Evolutionary conservation across 116 monocot genomes (phyloP).

Genomic region (Cymodocea nodosa): DNA sequence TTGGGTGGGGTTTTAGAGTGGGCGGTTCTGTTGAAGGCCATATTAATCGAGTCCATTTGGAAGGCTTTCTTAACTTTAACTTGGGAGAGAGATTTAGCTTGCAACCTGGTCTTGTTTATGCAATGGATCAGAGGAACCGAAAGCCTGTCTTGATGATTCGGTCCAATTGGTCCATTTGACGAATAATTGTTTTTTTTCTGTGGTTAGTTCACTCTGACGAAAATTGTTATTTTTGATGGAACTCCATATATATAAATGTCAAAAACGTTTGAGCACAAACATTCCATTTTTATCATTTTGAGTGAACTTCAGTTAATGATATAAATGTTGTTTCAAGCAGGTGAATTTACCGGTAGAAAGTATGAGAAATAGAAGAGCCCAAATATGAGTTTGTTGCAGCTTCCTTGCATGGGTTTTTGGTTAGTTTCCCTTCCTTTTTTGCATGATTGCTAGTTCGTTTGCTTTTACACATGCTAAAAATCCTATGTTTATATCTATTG

Average conservation of each 20-base stretch:
- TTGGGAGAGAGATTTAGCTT: constrained; percentile 51
- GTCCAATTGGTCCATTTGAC: constrained; percentile 68
- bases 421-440: not conserved
- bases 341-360: no score
- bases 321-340: not conserved
- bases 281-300: no score
- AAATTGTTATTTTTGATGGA: no score
- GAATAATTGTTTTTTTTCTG: not conserved
- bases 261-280: no score
- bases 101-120: constrained; percentile 60
- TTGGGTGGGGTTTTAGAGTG: constrained; percentile 73
- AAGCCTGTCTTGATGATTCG: constrained; percentile 42
- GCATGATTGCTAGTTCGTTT: not conserved
- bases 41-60: constrained; percentile 28
- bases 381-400: not conserved
- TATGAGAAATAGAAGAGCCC: not conserved
- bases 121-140: constrained; percentile 21
- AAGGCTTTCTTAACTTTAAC: constrained; percentile 56
- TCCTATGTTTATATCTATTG: no score
- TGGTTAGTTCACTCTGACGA: not conserved
- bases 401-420: not conserved
- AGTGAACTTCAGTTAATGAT: no score
- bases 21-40: constrained; percentile 29
- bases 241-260: no score
- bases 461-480: no score